These are phyloP conservation scores for Fusarium phyllophilum DNA, from an alignment of 2,329 filamentous ascomycete genomes.

Conservation along the genomic window DNA sequence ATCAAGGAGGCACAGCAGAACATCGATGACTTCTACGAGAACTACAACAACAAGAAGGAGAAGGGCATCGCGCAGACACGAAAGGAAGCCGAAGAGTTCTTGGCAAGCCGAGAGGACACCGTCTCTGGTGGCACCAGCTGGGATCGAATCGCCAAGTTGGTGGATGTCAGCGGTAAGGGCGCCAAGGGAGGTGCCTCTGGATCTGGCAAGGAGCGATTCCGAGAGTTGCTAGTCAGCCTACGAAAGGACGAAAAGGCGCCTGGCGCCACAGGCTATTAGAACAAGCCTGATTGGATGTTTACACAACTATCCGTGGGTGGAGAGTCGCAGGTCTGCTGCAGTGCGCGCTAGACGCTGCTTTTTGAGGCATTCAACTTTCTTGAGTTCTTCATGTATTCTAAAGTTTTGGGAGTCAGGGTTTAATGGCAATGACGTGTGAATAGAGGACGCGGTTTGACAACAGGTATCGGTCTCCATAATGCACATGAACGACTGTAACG, in stretches of 20 bases:
- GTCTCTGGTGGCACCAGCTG: constrained; percentile 95
- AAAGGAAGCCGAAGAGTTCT: constrained; percentile 92
- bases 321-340: constrained; percentile 33
- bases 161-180: constrained; percentile 97
- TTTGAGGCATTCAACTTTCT: constrained; percentile 39
- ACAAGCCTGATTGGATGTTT: constrained; percentile 10
- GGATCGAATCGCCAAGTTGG: constrained; percentile 97
- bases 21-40: constrained; percentile 99
- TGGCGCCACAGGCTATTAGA: constrained; percentile 70
- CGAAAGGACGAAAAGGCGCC: constrained; percentile 92
- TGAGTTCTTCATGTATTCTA: constrained; percentile 45
- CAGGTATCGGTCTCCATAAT: not conserved
- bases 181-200: constrained; percentile 85
- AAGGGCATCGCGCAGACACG: constrained; percentile 89
- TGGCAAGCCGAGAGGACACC: constrained; percentile 89
- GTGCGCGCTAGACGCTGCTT: constrained; percentile 33
- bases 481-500: constrained; percentile 16
- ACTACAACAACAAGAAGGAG: constrained; percentile 98
- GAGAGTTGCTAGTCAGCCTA: constrained; percentile 86
- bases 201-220: constrained; percentile 95
- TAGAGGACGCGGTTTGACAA: constrained; percentile 37
- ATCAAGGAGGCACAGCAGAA: constrained; percentile 90
- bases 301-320: constrained; percentile 2
- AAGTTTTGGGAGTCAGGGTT: constrained; percentile 46
- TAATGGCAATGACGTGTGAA: constrained; percentile 47